A percentile compares a stretch with the other conserved stretches of the same genome.
Evolutionary conservation across 139 green algal genomes (phyloP).

Genomic region (Chlorella vulgaris): DNA sequence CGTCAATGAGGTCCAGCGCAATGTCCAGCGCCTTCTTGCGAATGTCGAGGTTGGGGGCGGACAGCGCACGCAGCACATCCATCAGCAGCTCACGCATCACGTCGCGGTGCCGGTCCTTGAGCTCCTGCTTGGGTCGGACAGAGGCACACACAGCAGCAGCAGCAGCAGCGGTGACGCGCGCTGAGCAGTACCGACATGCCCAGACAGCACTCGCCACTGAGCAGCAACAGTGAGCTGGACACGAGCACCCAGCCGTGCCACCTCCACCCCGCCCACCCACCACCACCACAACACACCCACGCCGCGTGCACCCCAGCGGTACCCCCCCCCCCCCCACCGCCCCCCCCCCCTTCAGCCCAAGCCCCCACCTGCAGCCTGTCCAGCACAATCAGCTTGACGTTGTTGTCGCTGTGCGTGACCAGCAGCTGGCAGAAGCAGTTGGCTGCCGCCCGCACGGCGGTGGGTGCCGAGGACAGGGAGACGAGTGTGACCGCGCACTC

Average conservation of each 20-base stretch:
- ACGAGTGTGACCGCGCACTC: constrained; percentile 94
- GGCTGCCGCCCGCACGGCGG: constrained; percentile 93
- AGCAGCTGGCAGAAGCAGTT: constrained; percentile 99
- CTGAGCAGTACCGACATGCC: too few relatives aligned
- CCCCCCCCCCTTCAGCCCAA: background rate
- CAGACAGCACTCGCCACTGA: too few relatives aligned
- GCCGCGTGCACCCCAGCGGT: background rate
- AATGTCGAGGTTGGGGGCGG: constrained; percentile 93
- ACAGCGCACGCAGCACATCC: constrained; percentile 94
- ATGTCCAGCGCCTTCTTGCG: constrained; percentile 95
- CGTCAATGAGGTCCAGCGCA: constrained; percentile 92
- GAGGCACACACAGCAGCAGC: background rate
- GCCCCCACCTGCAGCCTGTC: constrained; percentile 77
- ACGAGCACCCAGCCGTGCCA: too few relatives aligned
- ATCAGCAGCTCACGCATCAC: constrained; percentile 95
- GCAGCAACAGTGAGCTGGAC: too few relatives aligned
- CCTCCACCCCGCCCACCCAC: too few relatives aligned
- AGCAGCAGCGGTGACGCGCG: background rate
- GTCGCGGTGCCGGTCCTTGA: constrained; percentile 79
- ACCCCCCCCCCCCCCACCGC: background rate
- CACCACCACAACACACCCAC: too few relatives aligned
- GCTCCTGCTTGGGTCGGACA: constrained; percentile 62
- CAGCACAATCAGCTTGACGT: constrained; percentile 99
- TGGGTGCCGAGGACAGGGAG: constrained; percentile 90
- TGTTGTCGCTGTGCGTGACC: constrained; percentile 97